phyloP scores from a whole-genome alignment of 192 early-diverging fungal species.

The Backusella tuberculispora region DNA sequence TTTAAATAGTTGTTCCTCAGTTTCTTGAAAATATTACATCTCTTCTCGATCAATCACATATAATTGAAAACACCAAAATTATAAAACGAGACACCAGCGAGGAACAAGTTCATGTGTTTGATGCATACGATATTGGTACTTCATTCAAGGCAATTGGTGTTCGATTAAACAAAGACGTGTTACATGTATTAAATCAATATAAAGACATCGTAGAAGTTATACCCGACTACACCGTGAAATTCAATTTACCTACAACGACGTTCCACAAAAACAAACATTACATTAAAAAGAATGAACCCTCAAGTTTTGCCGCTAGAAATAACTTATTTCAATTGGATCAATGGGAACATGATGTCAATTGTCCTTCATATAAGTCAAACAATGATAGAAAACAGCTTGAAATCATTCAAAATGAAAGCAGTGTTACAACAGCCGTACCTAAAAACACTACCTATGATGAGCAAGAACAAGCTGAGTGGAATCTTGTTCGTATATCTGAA shows the following conservation, averaged over 20 bases:
- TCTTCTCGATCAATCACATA: neutral
- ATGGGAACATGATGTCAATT: conserved; percentile 3
- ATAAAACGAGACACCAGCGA: neutral
- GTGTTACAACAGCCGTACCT: too few relatives aligned
- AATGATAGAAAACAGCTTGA: neutral
- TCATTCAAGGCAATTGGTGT: conserved; percentile 25
- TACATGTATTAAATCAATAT: neutral
- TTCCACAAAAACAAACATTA: conserved; percentile 3
- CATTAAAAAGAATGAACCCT: neutral
- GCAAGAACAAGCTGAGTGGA: conserved; percentile 81
- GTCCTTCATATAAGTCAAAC: neutral
- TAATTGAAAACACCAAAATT: neutral
- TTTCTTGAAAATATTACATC: conserved; percentile 15
- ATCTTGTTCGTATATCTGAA: conserved; percentile 80
- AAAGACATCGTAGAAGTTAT: conserved; percentile 24
- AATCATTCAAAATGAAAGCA: neutral
- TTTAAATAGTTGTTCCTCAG: conserved; percentile 24
- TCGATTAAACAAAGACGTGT: neutral
- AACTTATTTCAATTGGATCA: neutral
- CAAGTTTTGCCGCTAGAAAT: neutral
- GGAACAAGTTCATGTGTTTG: conserved; percentile 22
- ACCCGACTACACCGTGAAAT: conserved; percentile 26
- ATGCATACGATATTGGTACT: conserved; percentile 22
- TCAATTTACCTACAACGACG: conserved; percentile 1
- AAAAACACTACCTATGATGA: neutral